These are phyloP conservation scores for Setaria viridis DNA, from an alignment of 202 grass and related monocot species.

Conservation along the genomic window DNA sequence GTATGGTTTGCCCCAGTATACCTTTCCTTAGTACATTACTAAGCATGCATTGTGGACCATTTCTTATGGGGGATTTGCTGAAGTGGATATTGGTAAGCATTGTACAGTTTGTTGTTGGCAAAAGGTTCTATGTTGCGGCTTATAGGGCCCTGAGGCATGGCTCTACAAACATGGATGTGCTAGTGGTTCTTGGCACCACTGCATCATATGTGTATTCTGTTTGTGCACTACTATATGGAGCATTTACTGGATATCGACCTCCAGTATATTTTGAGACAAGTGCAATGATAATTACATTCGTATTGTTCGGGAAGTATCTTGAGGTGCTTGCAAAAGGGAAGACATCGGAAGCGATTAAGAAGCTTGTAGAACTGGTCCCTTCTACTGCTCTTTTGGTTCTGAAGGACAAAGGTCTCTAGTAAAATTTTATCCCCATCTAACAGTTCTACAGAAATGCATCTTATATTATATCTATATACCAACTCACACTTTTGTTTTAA, in stretches of 20 bases:
- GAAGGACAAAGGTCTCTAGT: conserved; percentile 77
- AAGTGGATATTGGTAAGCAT: conserved; percentile 92
- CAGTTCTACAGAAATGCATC: conserved; percentile 19
- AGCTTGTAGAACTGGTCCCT: conserved; percentile 95
- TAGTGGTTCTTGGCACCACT: conserved; percentile 93
- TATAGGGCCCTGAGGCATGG: conserved; percentile 87
- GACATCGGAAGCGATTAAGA: conserved; percentile 95
- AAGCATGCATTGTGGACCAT: conserved; percentile 79
- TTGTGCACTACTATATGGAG: conserved; percentile 77
- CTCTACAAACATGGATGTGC: conserved; percentile 97
- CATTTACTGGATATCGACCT: conserved; percentile 69
- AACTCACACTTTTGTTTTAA: conserved; percentile 36
- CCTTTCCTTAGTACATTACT: conserved; percentile 70
- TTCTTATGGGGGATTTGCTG: conserved; percentile 78
- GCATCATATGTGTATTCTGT: conserved; percentile 94
- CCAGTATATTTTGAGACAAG: conserved; percentile 99
- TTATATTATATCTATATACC: background rate
- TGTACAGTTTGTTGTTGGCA: conserved; percentile 94
- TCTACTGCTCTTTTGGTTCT: conserved; percentile 91
- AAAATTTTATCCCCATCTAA: background rate
- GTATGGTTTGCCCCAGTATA: conserved; percentile 86
- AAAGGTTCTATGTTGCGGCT: conserved; percentile 92
- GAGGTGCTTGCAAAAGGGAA: conserved; percentile 97
- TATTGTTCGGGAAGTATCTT: conserved; percentile 96
- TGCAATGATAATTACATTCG: conserved; percentile 99